Evolutionary conservation across 2,329 filamentous ascomycete species (phyloP).

Genomic region (Didymella sp.): DNA sequence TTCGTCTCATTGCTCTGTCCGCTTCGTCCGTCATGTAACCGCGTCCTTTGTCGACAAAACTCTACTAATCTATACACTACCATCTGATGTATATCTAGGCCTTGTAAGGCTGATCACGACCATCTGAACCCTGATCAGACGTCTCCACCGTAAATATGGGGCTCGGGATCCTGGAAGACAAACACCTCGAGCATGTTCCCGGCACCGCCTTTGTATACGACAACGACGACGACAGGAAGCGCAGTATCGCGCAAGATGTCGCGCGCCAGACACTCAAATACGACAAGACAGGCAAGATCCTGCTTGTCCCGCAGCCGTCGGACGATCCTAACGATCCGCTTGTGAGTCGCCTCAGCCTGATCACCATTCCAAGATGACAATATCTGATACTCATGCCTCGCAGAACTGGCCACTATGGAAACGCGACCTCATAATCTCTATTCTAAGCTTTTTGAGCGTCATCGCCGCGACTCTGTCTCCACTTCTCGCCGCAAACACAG

Average conservation of each 20-base stretch:
- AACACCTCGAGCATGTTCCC: conserved; percentile 72
- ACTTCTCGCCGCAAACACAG: conserved; percentile 85
- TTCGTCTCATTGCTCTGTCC: conserved; percentile 1
- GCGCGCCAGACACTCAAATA: conserved; percentile 67
- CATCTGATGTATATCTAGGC: conserved; percentile 8
- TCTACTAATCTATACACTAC: background rate
- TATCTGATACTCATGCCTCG: background rate
- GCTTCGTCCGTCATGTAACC: conserved; percentile 4
- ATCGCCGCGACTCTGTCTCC: conserved; percentile 85
- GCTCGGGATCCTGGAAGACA: conserved; percentile 76
- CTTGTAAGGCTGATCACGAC: background rate
- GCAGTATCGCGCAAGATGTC: conserved; percentile 37
- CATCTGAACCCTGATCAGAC: background rate
- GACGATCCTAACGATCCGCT: conserved; percentile 91
- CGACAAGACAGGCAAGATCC: conserved; percentile 73
- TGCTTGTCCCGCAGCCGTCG: conserved; percentile 88
- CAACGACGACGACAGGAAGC: conserved; percentile 35
- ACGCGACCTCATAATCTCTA: conserved; percentile 79
- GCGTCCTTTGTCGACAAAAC: background rate
- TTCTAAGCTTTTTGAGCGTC: conserved; percentile 80
- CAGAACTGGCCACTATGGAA: conserved; percentile 87
- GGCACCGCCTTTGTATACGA: conserved; percentile 54
- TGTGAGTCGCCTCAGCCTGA: conserved; percentile 51
- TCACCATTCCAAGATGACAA: background rate
- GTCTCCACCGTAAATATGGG: conserved; percentile 60